Percentiles rank a stretch among this genome's conserved stretches.
Evolutionary conservation across 169 alveolate species (phyloP).

Genomic region (Theileria parva): DNA sequence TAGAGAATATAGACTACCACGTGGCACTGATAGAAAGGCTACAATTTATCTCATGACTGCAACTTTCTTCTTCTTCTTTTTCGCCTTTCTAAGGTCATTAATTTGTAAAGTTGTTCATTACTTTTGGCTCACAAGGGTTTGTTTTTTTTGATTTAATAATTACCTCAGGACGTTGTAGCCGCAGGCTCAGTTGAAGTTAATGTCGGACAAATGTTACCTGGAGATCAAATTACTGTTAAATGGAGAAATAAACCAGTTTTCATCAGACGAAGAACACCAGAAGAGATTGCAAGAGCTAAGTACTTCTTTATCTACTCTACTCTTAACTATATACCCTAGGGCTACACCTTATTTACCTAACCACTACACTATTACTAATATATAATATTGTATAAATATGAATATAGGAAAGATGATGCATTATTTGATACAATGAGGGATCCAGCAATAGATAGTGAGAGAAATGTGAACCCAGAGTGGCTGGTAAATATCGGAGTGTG

Average conservation of each 20-base stretch:
- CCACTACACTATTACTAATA: too few species aligned
- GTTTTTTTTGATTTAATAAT: not conserved
- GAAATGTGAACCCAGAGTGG: slow-evolving; percentile 84
- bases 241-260: slow-evolving; percentile 87
- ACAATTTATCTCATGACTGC: slow-evolving; percentile 81
- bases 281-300: slow-evolving; percentile 81
- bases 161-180: slow-evolving; percentile 70
- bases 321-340: too few species aligned
- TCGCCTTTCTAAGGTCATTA: slow-evolving; percentile 76
- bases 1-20: slow-evolving; percentile 81
- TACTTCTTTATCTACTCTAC: not conserved
- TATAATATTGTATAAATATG: not conserved
- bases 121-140: slow-evolving; percentile 79
- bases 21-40: slow-evolving; percentile 80
- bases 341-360: too few species aligned
- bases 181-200: slow-evolving; percentile 83
- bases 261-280: slow-evolving; percentile 80
- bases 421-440: slow-evolving; percentile 81
- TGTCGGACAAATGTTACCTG: slow-evolving; percentile 78
- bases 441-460: slow-evolving; percentile 82
- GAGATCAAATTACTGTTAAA: slow-evolving; percentile 80
- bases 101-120: slow-evolving; percentile 79
- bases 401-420: slow-evolving; percentile 75
- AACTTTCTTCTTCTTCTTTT: slow-evolving; percentile 73
- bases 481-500: slow-evolving; percentile 82